Percentiles rank a stretch among this genome's conserved stretches.
These are phyloP conservation scores for Coemansia sp. DNA, from an alignment of 192 early-diverging fungal genomes.

Conservation along the genomic window DNA sequence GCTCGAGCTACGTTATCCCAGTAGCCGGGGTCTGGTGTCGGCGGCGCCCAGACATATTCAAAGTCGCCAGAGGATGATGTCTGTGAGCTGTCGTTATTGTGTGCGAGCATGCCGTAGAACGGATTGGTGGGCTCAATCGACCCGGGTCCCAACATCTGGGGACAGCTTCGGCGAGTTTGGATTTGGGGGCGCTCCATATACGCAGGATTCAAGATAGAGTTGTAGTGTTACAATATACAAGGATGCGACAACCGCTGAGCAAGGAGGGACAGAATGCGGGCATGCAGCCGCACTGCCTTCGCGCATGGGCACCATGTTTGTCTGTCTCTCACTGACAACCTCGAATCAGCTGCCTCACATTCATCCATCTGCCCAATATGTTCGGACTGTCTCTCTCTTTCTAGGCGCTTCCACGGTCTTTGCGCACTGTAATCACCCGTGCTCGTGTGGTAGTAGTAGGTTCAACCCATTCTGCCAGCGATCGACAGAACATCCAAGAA, in stretches of 20 bases:
- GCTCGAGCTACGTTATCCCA: constrained; percentile 48
- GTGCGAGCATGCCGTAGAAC: constrained; percentile 13
- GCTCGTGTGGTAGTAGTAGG: background rate
- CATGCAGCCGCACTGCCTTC: background rate
- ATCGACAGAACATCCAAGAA: background rate
- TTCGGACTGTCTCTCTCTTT: background rate
- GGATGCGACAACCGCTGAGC: background rate
- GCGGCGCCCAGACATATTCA: constrained; percentile 44
- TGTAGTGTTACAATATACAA: background rate
- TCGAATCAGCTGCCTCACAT: background rate
- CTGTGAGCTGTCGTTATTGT: constrained; percentile 6
- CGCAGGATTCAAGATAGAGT: background rate
- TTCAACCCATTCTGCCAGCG: background rate
- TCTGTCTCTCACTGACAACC: background rate
- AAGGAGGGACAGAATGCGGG: background rate
- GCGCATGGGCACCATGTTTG: background rate
- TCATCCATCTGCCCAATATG: background rate
- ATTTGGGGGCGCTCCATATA: background rate
- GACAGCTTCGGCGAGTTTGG: background rate
- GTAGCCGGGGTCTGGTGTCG: constrained; percentile 41
- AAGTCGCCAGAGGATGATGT: background rate
- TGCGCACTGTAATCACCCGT: background rate
- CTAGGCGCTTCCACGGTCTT: background rate
- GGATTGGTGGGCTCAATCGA: constrained; percentile 3
- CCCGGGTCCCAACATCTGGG: background rate